Percentiles rank a stretch among this genome's conserved stretches.
Evolutionary conservation across 768 basidiomycete species (phyloP).

Genomic region (Pluteus cervinus): DNA sequence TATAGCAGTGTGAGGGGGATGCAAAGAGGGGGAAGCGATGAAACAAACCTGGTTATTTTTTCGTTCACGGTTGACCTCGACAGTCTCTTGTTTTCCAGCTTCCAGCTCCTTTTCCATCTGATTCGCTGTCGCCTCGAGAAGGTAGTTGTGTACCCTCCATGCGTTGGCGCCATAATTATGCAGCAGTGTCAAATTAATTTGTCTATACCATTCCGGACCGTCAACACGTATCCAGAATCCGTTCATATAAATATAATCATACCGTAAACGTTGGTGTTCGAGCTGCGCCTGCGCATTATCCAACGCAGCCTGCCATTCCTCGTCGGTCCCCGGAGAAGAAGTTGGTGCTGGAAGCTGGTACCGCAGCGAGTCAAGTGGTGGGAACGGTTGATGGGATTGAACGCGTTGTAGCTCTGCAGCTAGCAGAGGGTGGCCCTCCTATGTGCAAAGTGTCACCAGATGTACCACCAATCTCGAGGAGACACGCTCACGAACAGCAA

Average conservation of each 20-base stretch:
- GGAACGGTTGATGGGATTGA: conserved; percentile 59
- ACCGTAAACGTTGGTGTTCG: conserved; percentile 83
- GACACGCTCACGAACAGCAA: conserved; percentile 53
- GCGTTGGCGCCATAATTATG: conserved; percentile 88
- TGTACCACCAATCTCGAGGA: conserved; percentile 1
- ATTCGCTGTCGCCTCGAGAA: conserved; percentile 72
- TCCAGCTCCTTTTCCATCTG: conserved; percentile 70
- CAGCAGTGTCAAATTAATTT: conserved; percentile 76
- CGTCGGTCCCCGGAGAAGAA: conserved; percentile 56
- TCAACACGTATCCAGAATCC: neutral
- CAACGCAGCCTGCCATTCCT: conserved; percentile 71
- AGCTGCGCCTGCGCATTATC: conserved; percentile 77
- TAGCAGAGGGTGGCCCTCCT: conserved; percentile 62
- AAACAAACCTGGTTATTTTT: conserved; percentile 74
- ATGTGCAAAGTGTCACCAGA: conserved; percentile 5
- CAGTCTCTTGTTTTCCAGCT: conserved; percentile 69
- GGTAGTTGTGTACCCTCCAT: conserved; percentile 88
- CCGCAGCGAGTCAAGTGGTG: conserved; percentile 63
- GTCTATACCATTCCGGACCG: conserved; percentile 34
- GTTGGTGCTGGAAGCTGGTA: conserved; percentile 71
- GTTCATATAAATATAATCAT: conserved; percentile 11
- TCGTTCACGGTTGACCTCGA: conserved; percentile 82
- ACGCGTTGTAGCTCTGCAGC: conserved; percentile 71
- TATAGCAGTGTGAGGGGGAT: conserved; percentile 21
- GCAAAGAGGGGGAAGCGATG: conserved; percentile 2